Evolutionary conservation across 371 early-diverging fungal species (phyloP).

Genomic region (Mucor indicus): DNA sequence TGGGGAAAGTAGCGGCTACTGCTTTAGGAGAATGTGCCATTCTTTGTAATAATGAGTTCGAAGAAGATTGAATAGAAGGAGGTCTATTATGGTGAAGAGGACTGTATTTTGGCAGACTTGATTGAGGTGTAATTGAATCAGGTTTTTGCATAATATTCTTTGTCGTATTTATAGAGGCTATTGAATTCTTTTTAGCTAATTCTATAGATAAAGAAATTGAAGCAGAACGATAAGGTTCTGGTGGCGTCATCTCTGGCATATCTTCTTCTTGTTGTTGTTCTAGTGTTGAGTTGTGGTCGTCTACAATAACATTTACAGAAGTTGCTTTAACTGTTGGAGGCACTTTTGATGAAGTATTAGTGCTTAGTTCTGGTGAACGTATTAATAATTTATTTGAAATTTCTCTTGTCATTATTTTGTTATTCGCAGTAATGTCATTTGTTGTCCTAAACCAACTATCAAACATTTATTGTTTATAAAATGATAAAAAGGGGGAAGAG

Average conservation of each 20-base stretch:
- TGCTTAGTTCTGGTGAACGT: too few relatives aligned
- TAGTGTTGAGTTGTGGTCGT: too few relatives aligned
- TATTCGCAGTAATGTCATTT: too few relatives aligned
- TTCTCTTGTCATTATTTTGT: too few relatives aligned
- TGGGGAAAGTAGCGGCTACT: constrained; percentile 15
- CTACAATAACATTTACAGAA: constrained; percentile 19
- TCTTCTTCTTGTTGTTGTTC: neutral
- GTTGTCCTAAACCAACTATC: too few relatives aligned
- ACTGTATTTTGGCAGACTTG: neutral
- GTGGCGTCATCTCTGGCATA: neutral
- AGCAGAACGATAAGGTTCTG: constrained; percentile 10
- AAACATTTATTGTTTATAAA: too few relatives aligned
- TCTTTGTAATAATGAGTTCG: constrained; percentile 3
- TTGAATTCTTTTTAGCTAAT: constrained; percentile 13
- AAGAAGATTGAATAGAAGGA: constrained; percentile 2
- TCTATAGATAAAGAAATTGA: constrained; percentile 12
- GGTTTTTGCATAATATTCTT: constrained; percentile 5
- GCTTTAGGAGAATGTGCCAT: constrained; percentile 17
- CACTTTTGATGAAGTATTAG: too few relatives aligned
- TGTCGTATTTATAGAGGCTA: neutral
- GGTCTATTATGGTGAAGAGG: constrained; percentile 6
- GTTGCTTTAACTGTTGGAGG: constrained; percentile 19
- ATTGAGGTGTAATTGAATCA: constrained; percentile 2
- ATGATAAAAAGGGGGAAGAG: too few relatives aligned
- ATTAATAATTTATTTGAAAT: too few relatives aligned